Conservation (phyloP, 2,329 filamentous ascomycete species). For the Laburnicola sp. region DNA sequence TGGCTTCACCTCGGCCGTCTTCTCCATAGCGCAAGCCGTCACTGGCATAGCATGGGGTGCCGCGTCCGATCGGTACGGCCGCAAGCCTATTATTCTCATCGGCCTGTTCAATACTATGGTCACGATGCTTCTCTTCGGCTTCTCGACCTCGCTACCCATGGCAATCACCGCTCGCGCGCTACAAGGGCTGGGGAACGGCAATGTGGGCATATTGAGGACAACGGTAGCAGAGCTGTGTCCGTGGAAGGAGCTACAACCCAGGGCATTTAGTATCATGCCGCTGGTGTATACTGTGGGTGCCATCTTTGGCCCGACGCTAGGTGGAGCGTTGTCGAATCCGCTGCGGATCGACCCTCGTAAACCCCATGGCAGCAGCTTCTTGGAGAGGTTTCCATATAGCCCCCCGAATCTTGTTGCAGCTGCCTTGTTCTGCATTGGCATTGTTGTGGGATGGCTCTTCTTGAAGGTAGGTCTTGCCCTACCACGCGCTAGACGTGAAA, state of each 20-base stretch:
- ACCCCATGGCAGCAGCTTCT: slow-evolving; percentile 66
- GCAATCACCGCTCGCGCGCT: slow-evolving; percentile 76
- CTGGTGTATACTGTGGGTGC: slow-evolving; percentile 85
- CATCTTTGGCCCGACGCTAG: slow-evolving; percentile 83
- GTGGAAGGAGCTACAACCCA: slow-evolving; percentile 79
- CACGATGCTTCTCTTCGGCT: slow-evolving; percentile 79
- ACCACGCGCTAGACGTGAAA: background rate
- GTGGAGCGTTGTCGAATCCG: slow-evolving; percentile 82
- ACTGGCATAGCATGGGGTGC: slow-evolving; percentile 89
- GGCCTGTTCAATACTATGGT: slow-evolving; percentile 78
- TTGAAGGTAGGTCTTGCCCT: slow-evolving; percentile 62
- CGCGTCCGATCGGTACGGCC: slow-evolving; percentile 77
- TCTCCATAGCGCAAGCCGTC: slow-evolving; percentile 74
- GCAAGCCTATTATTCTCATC: slow-evolving; percentile 81
- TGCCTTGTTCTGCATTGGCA: slow-evolving; percentile 75
- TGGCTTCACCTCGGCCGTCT: slow-evolving; percentile 82
- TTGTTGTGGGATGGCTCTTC: slow-evolving; percentile 74
- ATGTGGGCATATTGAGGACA: slow-evolving; percentile 80
- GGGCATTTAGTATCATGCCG: slow-evolving; percentile 92
- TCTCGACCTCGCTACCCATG: slow-evolving; percentile 78
- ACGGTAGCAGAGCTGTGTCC: slow-evolving; percentile 93
- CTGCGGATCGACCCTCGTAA: slow-evolving; percentile 71
- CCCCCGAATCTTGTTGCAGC: slow-evolving; percentile 82
- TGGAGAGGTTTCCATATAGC: slow-evolving; percentile 77
- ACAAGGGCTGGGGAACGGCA: slow-evolving; percentile 85